Evolutionary conservation across 768 basidiomycete species (phyloP).

Genomic region (Podaxis pistillaris): DNA sequence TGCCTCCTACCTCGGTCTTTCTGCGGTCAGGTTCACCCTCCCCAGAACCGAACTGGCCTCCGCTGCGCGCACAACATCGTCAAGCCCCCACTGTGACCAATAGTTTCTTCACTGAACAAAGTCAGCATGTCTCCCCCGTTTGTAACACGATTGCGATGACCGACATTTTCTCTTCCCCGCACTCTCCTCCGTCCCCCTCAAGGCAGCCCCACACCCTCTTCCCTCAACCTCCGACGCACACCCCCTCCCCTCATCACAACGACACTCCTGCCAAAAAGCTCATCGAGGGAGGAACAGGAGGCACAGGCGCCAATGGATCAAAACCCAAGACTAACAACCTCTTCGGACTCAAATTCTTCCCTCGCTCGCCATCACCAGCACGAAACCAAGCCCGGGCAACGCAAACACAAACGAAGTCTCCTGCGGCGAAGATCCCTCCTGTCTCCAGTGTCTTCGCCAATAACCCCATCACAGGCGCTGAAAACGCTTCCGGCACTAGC

Average conservation of each 20-base stretch:
- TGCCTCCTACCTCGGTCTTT: slow-evolving; percentile 29
- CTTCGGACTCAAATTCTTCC: slow-evolving; percentile 48
- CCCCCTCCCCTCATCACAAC: slow-evolving; percentile 12
- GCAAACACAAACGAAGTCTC: slow-evolving; percentile 9
- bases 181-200: slow-evolving; percentile 29
- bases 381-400: neutral
- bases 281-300: slow-evolving; percentile 9
- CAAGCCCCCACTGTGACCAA: slow-evolving; percentile 27
- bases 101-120: slow-evolving; percentile 26
- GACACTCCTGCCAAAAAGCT: slow-evolving; percentile 22
- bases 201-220: slow-evolving; percentile 26
- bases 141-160: slow-evolving; percentile 34
- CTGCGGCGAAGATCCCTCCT: slow-evolving; percentile 9
- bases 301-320: slow-evolving; percentile 7
- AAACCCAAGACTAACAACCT: slow-evolving; percentile 34
- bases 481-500: slow-evolving; percentile 11
- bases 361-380: slow-evolving; percentile 45
- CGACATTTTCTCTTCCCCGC: slow-evolving; percentile 30
- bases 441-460: slow-evolving; percentile 4
- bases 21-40: slow-evolving; percentile 20
- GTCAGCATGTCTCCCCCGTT: slow-evolving; percentile 43
- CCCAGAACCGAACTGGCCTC: slow-evolving; percentile 28
- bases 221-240: slow-evolving; percentile 16
- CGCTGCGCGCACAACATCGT: slow-evolving; percentile 22
- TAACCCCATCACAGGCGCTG: slow-evolving; percentile 14